Base-by-base conservation (phyloP, 1,139 yeast species). In the Suhomyces guaymorum region DNA sequence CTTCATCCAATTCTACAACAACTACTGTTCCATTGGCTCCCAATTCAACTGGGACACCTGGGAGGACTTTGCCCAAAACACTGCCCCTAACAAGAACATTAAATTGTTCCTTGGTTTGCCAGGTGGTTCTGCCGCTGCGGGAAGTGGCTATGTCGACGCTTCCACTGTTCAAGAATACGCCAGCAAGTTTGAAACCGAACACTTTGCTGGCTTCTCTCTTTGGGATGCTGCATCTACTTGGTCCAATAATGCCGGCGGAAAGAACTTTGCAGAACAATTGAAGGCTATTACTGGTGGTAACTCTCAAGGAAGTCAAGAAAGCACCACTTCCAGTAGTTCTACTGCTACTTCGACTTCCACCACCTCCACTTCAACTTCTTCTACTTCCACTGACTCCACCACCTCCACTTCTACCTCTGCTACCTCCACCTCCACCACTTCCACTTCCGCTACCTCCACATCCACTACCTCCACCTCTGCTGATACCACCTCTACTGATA, bases 1-100 rank as follows among this genome's bases (percentile, higher is more conserved):
- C 2, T 88, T 86, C 53, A 77, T 90, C 51, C 97, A 90, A 68
- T 90, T 90, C 67, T 90, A 90, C 74, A 90, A 90, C 73, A 90
- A 90, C 63, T 80, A 83, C 59, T 90, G 97, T 63, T 65, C 70
- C 30, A 66, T 82, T 33, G 74, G 46, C 63, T 46, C 63, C 8
- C 49, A 54, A 33, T 90, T 89, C 71, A 92, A 92, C 70, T 90
- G 85, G 82, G 83, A 80, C 48, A 77, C 86, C 15, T 92, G 98
- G 98, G 70, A 73, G 33, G 62, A 73, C 28, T 88, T 64, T 59
- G 96, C 95, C 31, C 48, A 66, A 30, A 64, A 58, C 30, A 58
- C 68, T 24, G 72, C 89, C 24, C 88, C 94, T 47, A 89, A 89
- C 66, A 65, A 66, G 40, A 61, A 82, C 49, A 78, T 83, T 42